Conservation (phyloP, 1,139 yeast species). For the Pichia sp. region DNA sequence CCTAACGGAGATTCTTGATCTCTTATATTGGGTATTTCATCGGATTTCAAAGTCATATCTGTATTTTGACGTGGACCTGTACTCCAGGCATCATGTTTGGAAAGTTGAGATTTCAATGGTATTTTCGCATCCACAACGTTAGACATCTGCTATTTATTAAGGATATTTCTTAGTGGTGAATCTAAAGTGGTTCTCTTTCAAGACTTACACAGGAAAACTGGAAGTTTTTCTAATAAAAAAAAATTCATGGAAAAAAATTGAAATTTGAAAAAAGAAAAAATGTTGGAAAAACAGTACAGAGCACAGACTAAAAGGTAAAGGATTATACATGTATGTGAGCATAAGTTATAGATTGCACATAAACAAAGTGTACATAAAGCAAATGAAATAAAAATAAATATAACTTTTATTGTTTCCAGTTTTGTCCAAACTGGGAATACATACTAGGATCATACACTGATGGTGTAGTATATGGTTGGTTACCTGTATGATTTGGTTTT, state of each 20-base stretch:
- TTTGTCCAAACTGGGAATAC: slow-evolving; percentile 35
- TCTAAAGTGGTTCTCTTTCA: too few relatives aligned
- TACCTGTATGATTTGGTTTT: slow-evolving; percentile 17
- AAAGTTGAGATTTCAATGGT: slow-evolving; percentile 7
- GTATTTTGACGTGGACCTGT: slow-evolving; percentile 22
- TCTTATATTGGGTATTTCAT: slow-evolving; percentile 32
- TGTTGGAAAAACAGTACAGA: too few relatives aligned
- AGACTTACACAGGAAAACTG: not conserved
- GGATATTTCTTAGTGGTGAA: not conserved
- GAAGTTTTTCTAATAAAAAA: not conserved
- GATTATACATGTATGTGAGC: not conserved
- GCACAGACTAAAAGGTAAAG: not conserved
- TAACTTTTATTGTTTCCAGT: slow-evolving; percentile 9
- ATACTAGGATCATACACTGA: slow-evolving; percentile 40
- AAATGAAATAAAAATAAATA: not conserved
- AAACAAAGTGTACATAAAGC: not conserved
- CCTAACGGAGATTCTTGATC: slow-evolving; percentile 49
- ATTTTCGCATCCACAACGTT: not conserved
- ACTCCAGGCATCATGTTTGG: slow-evolving; percentile 19
- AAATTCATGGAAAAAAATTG: not conserved
- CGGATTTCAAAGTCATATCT: slow-evolving; percentile 22
- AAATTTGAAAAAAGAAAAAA: not conserved
- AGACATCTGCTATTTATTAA: not conserved
- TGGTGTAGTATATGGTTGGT: slow-evolving; percentile 36
- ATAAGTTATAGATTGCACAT: not conserved